Base-by-base conservation (phyloP, 2,329 filamentous ascomycete species). In the Byssothecium circinans region DNA sequence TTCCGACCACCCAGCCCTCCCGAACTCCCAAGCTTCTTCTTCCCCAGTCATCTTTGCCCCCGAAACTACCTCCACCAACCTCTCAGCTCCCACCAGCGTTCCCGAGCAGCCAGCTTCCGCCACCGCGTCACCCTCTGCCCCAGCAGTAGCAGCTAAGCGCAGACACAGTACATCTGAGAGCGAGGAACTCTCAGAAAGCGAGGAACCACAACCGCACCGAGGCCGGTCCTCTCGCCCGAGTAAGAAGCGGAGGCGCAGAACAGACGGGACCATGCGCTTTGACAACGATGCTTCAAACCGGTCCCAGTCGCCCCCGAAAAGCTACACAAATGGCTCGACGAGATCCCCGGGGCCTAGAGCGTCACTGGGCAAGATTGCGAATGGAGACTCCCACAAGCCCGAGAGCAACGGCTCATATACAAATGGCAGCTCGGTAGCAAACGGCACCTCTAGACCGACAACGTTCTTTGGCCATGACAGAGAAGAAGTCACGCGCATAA, bases 401-500 rank as follows among this genome's bases (percentile, higher is more conserved):
- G 73, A 75, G 58, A 74, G 69, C 50, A 76, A 76, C 52, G 74
- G 74, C 69, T 69, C 67, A 23, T 70, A 72, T 50, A 66, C 70
- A 2, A 77, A 77, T 53, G 73, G 74, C 19, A 58, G 50, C 39
- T 58, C 68, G 43, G 58, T 67, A 52, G 52, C 63, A 8, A 67
- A 64, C 41, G 63, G 63, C 19, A 61, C 58, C 33, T 48, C 64
- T 18, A 36, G 64, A 17, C 61, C 69, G 22, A 38, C 75, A 4
- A 75, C 76, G 27, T 97, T 95, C 69, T 87, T 85, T 64, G 91
- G 91, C 15, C 92, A 97, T 67, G 84, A 94, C 66, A 84, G 90
- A 67, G 91, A 96, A 76, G 92, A 99, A 74, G 87, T 97, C 36
- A 95, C 92, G 4, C 81, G 94, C 44, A 87, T 97, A 54, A 74